phyloP scores from a whole-genome alignment of 257 asterid genomes.

The Haberlea rhodopensis region DNA sequence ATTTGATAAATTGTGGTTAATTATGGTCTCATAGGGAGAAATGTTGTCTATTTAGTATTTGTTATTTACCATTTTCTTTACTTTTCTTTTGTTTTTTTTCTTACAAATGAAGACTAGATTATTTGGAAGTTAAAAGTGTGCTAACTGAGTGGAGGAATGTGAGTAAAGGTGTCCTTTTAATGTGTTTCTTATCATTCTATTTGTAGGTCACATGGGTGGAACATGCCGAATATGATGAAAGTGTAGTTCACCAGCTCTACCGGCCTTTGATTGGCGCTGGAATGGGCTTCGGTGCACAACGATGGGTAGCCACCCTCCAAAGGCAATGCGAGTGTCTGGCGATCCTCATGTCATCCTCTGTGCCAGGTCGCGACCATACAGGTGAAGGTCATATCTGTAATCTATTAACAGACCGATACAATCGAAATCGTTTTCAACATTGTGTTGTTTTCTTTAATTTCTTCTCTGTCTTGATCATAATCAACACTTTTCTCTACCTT shows the following conservation, averaged over 20 bases:
- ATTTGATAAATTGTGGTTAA: too few relatives aligned
- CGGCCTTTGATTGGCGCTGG: slow-evolving; percentile 61
- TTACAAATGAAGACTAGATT: too few relatives aligned
- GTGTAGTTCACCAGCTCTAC: slow-evolving; percentile 63
- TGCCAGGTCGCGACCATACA: slow-evolving; percentile 42
- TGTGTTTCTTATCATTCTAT: background rate
- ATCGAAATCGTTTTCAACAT: too few relatives aligned
- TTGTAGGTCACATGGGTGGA: slow-evolving; percentile 92
- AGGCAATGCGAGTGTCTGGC: slow-evolving; percentile 89
- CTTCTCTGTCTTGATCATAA: too few relatives aligned
- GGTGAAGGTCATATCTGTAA: slow-evolving; percentile 42
- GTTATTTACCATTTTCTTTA: too few relatives aligned
- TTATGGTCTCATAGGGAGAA: too few relatives aligned
- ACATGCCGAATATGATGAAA: slow-evolving; percentile 85
- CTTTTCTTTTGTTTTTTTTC: too few relatives aligned
- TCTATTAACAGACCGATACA: too few relatives aligned
- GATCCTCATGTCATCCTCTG: slow-evolving; percentile 69
- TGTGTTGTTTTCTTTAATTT: too few relatives aligned
- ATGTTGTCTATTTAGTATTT: background rate
- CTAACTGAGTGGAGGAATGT: too few relatives aligned
- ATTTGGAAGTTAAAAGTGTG: too few relatives aligned
- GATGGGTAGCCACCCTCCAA: slow-evolving; percentile 90
- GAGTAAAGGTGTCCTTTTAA: too few relatives aligned
- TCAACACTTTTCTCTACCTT: background rate
- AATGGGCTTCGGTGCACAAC: slow-evolving; percentile 83